These are phyloP conservation scores for Sarcomyxa edulis DNA, from an alignment of 768 basidiomycete species.

Conservation along the genomic window DNA sequence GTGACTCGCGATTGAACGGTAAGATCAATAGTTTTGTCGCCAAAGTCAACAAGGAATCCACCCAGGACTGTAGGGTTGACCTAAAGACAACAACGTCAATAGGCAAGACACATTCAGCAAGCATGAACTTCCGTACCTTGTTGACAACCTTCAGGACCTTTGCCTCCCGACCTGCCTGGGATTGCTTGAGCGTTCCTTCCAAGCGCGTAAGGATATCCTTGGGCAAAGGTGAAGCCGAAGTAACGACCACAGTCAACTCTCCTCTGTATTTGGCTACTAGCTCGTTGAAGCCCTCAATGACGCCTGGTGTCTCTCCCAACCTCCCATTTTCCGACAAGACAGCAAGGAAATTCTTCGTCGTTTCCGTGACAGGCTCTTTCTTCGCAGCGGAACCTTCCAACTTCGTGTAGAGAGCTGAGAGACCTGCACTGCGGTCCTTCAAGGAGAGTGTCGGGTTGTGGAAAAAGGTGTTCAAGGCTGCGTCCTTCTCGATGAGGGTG, in stretches of 20 bases:
- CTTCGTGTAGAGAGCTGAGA: conserved; percentile 62
- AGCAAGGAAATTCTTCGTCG: conserved; percentile 87
- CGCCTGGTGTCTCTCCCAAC: conserved; percentile 75
- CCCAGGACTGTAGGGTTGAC: conserved; percentile 91
- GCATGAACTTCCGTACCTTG: conserved; percentile 53
- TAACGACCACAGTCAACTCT: conserved; percentile 89
- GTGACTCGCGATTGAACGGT: conserved; percentile 92
- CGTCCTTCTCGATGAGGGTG: conserved; percentile 58
- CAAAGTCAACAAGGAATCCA: conserved; percentile 93
- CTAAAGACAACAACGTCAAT: conserved; percentile 34
- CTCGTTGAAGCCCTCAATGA: conserved; percentile 88
- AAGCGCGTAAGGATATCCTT: conserved; percentile 72
- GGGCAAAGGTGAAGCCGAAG: conserved; percentile 77
- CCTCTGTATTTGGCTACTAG: conserved; percentile 87
- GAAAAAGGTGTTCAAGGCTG: conserved; percentile 69
- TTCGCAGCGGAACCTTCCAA: conserved; percentile 56
- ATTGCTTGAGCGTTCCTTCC: conserved; percentile 82
- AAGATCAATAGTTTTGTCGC: conserved; percentile 96
- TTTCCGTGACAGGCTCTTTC: conserved; percentile 75
- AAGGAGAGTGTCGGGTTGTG: conserved; percentile 87
- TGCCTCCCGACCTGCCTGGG: conserved; percentile 78
- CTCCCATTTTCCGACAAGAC: conserved; percentile 94
- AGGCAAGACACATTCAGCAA: not conserved
- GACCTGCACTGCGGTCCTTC: conserved; percentile 66
- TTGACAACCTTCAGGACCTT: conserved; percentile 88